phyloP scores from a whole-genome alignment of 305 asterid genomes.

The Striga hermonthica region DNA sequence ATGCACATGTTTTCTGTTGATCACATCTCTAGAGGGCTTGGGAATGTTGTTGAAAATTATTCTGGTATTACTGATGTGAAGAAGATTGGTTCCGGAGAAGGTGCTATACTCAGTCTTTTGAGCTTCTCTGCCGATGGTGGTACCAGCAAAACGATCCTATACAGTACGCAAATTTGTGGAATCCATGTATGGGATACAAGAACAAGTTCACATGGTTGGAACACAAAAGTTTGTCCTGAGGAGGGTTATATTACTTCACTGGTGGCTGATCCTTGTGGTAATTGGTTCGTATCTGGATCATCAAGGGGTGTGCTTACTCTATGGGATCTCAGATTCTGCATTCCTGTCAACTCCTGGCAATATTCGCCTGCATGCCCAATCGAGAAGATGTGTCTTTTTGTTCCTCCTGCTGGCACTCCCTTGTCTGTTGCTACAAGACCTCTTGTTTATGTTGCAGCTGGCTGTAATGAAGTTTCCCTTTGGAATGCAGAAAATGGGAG shows the following conservation, averaged over 20 bases:
- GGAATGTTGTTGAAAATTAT: constrained; percentile 90
- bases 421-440: constrained; percentile 87
- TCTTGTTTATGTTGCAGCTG: constrained; percentile 94
- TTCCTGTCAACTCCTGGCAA: constrained; percentile 96
- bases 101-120: constrained; percentile 80
- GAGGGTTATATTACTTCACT: constrained; percentile 86
- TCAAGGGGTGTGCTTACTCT: constrained; percentile 95
- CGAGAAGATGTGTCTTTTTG: constrained; percentile 88
- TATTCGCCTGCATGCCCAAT: constrained; percentile 78
- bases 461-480: constrained; percentile 93
- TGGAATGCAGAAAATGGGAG: constrained; percentile 99
- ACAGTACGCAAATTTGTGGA: constrained; percentile 88
- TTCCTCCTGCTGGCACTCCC: constrained; percentile 83
- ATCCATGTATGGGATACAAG: constrained; percentile 92
- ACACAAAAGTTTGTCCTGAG: constrained; percentile 73
- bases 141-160: constrained; percentile 66
- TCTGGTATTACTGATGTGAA: constrained; percentile 89
- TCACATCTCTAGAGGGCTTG: constrained; percentile 86
- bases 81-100: constrained; percentile 66
- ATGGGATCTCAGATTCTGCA: constrained; percentile 97
- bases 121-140: constrained; percentile 77
- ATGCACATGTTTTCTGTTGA: constrained; percentile 92
- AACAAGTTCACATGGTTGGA: constrained; percentile 71
- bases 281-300: constrained; percentile 98
- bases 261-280: constrained; percentile 93